These are phyloP conservation scores for Yarrowia sp. DNA, from an alignment of 805 yeast species.

Conservation along the genomic window DNA sequence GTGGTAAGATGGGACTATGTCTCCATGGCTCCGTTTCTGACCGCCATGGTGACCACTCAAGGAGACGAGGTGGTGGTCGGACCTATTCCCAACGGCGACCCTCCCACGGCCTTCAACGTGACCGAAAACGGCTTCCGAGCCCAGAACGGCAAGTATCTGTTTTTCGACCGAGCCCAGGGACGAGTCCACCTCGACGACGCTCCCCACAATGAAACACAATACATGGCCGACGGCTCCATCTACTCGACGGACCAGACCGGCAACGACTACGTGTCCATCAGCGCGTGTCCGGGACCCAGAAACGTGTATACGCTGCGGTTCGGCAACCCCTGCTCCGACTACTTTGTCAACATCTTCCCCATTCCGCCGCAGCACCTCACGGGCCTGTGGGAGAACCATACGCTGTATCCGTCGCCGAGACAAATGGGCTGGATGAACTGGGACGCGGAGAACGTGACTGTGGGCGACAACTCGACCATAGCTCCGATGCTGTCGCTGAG, in stretches of 20 bases:
- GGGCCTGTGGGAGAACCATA: slow-evolving; percentile 6
- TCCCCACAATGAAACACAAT: slow-evolving; percentile 27
- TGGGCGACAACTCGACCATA: slow-evolving; percentile 20
- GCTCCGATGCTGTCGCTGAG: not conserved
- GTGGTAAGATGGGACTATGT: not conserved
- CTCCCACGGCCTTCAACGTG: slow-evolving; percentile 36
- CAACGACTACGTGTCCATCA: not conserved
- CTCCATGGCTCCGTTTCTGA: not conserved
- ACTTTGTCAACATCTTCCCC: not conserved
- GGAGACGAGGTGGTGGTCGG: slow-evolving; percentile 30
- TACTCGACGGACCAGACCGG: not conserved
- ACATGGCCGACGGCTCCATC: slow-evolving; percentile 4
- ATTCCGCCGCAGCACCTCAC: slow-evolving; percentile 27
- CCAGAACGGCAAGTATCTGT: slow-evolving; percentile 21
- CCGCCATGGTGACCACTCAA: slow-evolving; percentile 13
- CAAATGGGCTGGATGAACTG: slow-evolving; percentile 18
- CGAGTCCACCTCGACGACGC: not conserved
- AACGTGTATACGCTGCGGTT: not conserved
- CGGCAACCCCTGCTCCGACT: not conserved
- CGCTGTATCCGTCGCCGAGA: slow-evolving; percentile 5
- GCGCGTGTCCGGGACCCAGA: not conserved
- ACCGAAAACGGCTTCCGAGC: slow-evolving; percentile 9
- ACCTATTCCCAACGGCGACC: slow-evolving; percentile 20
- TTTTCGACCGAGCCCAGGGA: not conserved
- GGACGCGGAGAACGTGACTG: not conserved